Evolutionary conservation across 73 alveolate genomes (phyloP).

Genomic region (Symbiodinium natans): DNA sequence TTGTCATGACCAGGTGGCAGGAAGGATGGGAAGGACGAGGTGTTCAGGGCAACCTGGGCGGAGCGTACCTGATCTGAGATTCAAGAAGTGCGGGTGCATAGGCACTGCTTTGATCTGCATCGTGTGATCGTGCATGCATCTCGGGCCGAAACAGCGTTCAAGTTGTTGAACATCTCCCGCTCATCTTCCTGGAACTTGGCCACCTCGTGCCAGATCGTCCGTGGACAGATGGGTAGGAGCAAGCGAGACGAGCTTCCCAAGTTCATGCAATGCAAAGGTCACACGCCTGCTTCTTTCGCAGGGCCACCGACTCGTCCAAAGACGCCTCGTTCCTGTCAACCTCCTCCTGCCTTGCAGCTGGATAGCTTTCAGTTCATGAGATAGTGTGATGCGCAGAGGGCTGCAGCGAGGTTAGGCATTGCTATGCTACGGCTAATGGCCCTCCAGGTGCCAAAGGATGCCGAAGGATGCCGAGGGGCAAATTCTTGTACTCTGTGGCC

Average conservation of each 20-base stretch:
- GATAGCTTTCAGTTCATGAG: too few species aligned
- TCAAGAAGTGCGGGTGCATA: too few species aligned
- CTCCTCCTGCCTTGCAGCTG: slow-evolving; percentile 32
- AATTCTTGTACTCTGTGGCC: slow-evolving; percentile 41
- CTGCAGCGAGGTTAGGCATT: too few species aligned
- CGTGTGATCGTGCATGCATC: too few species aligned
- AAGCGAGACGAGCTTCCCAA: too few species aligned
- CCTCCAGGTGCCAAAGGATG: too few species aligned
- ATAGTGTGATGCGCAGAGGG: too few species aligned
- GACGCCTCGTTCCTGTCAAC: slow-evolving; percentile 76
- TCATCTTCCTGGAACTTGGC: slow-evolving; percentile 75
- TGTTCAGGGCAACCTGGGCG: neutral
- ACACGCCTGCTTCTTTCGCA: slow-evolving; percentile 61
- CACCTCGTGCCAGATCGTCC: slow-evolving; percentile 4
- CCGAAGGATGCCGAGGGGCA: slow-evolving; percentile 18
- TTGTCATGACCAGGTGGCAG: neutral
- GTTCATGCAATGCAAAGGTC: neutral
- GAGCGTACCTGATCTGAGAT: neutral
- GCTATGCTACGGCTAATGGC: too few species aligned
- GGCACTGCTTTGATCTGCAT: neutral
- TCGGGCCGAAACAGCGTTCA: neutral
- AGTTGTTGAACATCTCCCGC: slow-evolving; percentile 54
- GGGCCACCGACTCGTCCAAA: slow-evolving; percentile 75
- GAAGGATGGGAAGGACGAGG: neutral
- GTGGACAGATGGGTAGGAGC: too few species aligned